Evolutionary conservation across 2,329 filamentous ascomycete species (phyloP), one percentile per base, ranked within the genome.

Genomic region (Nothomitra cinnamomea): DNA sequence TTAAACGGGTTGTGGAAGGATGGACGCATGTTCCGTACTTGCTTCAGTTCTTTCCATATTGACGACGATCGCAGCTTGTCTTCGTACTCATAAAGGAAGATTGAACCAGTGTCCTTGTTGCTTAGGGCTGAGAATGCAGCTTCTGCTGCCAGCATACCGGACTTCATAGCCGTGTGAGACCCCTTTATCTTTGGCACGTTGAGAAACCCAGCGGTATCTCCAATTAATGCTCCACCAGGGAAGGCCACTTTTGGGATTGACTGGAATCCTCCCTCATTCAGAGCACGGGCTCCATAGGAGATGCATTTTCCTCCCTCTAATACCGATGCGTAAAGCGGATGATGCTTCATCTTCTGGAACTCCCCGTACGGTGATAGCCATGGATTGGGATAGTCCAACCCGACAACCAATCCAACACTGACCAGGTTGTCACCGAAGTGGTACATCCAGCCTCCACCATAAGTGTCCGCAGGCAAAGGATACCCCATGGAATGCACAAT

Each of bases 161-260:
- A 94, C 64, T 89, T 87, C 87, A 98, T 96, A 52, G 92, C 88
- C 49, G 92, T 95, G 69, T 98, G 92, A 0, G 90, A 95, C 55
- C 92, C 92, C 72, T 98, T 98, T 69, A 98, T 87, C 73, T 98
- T 98, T 58, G 92, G 92, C 15, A 98, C 85, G 64, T 98, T 98
- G 68, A 98, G 76, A 64, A 98, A 95, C 3, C 92, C 92, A 25
- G 92, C 92, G 17, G 89, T 94, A 69, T 98, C 92, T 53, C 92
- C 92, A 60, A 98, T 94, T 45, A 98, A 74, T 48, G 92, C 92
- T 55, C 92, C 92, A 56, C 92, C 92, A 22, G 92, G 92, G 69
- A 98, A 98, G 21, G 90, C 85, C 50, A 92, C 88, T 69, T 95
- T 95, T 54, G 92, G 92, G 61, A 98, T 95, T 2, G 88, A 95